A percentile compares a stretch with the other conserved stretches of the same genome.
phyloP scores from a whole-genome alignment of 1,139 yeast genomes.

The Yamadazyma dendronema region DNA sequence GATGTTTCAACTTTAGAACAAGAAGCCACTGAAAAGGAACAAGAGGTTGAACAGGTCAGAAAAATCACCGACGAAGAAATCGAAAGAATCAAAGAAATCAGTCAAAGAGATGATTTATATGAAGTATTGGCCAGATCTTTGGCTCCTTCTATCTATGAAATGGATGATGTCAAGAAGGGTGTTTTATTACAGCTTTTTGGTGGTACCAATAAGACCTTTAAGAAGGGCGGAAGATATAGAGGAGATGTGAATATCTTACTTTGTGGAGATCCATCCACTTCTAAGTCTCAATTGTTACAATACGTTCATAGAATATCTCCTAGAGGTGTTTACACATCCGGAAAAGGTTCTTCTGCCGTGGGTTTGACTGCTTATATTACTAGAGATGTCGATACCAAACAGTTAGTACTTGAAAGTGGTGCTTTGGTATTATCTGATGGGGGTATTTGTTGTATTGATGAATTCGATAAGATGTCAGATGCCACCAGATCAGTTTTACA shows the following conservation, averaged over 20 bases:
- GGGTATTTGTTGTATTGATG: slow-evolving; percentile 98
- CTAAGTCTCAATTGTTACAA: slow-evolving; percentile 89
- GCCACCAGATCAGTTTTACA: slow-evolving; percentile 92
- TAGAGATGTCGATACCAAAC: slow-evolving; percentile 89
- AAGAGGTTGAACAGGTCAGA: slow-evolving; percentile 76
- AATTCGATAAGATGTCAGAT: slow-evolving; percentile 96
- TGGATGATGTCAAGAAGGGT: slow-evolving; percentile 96
- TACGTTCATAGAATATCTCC: slow-evolving; percentile 98
- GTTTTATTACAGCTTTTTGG: slow-evolving; percentile 89
- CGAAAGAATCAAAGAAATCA: slow-evolving; percentile 55
- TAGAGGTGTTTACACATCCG: slow-evolving; percentile 95
- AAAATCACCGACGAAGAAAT: slow-evolving; percentile 69
- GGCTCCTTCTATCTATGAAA: slow-evolving; percentile 94
- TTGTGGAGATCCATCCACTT: slow-evolving; percentile 98
- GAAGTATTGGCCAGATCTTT: slow-evolving; percentile 86
- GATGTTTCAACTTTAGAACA: slow-evolving; percentile 66
- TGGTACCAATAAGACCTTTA: slow-evolving; percentile 86
- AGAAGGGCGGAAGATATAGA: slow-evolving; percentile 91
- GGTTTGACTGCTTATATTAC: slow-evolving; percentile 98
- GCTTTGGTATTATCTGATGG: slow-evolving; percentile 97
- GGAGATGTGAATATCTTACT: slow-evolving; percentile 89
- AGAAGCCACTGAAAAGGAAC: slow-evolving; percentile 48
- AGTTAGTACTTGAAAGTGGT: slow-evolving; percentile 91
- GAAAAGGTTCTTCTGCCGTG: slow-evolving; percentile 98
- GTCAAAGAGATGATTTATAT: slow-evolving; percentile 75